Conservation (phyloP, 345 rosid species). For the Salix suchowensis region DNA sequence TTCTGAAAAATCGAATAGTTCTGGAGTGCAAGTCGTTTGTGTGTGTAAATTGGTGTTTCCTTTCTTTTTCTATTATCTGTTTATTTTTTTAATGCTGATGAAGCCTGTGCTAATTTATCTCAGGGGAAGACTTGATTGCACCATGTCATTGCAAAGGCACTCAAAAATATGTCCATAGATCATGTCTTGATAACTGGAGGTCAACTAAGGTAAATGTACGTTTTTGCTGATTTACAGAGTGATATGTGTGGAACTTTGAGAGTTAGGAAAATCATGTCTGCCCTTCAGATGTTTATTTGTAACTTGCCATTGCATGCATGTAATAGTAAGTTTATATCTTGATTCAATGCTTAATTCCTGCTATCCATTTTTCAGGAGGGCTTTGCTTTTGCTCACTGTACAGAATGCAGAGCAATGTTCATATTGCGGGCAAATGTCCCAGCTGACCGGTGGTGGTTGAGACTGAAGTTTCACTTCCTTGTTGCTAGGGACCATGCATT, state of each 20-base stretch:
- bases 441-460: conserved; percentile 98
- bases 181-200: conserved; percentile 97
- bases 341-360: conserved; percentile 6
- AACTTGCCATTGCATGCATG: not conserved
- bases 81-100: conserved; percentile 8
- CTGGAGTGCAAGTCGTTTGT: not conserved
- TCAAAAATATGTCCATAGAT: conserved; percentile 94
- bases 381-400: conserved; percentile 99
- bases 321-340: not conserved
- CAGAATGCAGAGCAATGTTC: conserved; percentile 94
- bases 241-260: not conserved
- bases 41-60: not conserved
- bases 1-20: not conserved
- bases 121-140: conserved; percentile 91
- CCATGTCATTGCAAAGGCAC: conserved; percentile 99
- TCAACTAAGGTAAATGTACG: conserved; percentile 73
- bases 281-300: not conserved
- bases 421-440: conserved; percentile 92
- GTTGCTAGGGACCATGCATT: conserved; percentile 95
- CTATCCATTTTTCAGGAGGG: conserved; percentile 66
- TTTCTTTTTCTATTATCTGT: not conserved
- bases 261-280: conserved; percentile 2
- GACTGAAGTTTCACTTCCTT: conserved; percentile 93
- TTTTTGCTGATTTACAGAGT: conserved; percentile 11
- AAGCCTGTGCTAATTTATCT: conserved; percentile 18